These are phyloP conservation scores for Podosphaera leucotricha DNA, from an alignment of 2,329 filamentous ascomycete species.

Conservation along the genomic window DNA sequence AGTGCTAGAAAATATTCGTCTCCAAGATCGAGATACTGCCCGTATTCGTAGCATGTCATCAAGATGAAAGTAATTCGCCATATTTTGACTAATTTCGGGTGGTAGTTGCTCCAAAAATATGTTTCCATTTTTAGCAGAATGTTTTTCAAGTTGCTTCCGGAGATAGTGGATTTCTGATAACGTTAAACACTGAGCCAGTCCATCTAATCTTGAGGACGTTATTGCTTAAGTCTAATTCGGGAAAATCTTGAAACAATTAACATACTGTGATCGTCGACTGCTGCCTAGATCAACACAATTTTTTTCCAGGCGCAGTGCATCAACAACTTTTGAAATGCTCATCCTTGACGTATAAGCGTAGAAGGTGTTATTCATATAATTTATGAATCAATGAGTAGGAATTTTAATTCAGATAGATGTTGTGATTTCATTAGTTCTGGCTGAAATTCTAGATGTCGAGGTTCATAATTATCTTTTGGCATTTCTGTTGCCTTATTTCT, in stretches of 20 bases:
- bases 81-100: conserved; percentile 6
- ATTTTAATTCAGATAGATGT: too few relatives aligned
- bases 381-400: too few relatives aligned
- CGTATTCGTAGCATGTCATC: conserved; percentile 9
- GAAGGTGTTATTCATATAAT: neutral
- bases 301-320: conserved; percentile 4
- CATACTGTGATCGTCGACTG: conserved; percentile 6
- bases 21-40: conserved; percentile 9
- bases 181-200: conserved; percentile 4
- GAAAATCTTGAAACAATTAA: neutral
- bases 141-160: conserved; percentile 3
- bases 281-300: conserved; percentile 3
- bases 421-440: too few relatives aligned
- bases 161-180: conserved; percentile 6
- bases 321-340: conserved; percentile 2
- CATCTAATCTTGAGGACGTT: conserved; percentile 4
- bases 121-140: neutral
- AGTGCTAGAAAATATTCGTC: conserved; percentile 5
- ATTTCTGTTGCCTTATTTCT: too few relatives aligned
- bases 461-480: too few relatives aligned
- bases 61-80: conserved; percentile 8
- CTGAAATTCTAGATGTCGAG: too few relatives aligned
- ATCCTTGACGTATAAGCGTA: neutral
- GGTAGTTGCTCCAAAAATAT: conserved; percentile 5
- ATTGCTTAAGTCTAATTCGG: neutral